These are phyloP conservation scores for Gossypium gossypioides DNA, from an alignment of 441 rosid species.

Conservation along the genomic window DNA sequence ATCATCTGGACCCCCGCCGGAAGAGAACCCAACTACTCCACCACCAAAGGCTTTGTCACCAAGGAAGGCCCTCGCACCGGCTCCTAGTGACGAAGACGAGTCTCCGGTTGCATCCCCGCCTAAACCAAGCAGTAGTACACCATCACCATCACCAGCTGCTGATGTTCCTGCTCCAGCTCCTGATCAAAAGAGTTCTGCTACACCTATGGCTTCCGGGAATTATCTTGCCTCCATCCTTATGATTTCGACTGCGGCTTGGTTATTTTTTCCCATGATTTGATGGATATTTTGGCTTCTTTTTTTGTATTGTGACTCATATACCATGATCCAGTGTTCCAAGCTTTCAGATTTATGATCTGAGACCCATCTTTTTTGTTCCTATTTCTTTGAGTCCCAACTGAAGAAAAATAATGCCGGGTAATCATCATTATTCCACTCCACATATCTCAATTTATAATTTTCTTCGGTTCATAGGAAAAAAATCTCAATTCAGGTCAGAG, in stretches of 20 bases:
- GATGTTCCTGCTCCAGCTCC: conserved; percentile 14
- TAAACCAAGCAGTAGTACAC: background rate
- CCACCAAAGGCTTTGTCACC: background rate
- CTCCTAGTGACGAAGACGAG: background rate
- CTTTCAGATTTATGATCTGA: background rate
- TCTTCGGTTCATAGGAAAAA: no score
- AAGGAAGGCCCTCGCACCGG: background rate
- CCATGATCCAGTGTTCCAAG: background rate
- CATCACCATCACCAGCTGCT: background rate
- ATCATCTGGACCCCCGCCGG: background rate
- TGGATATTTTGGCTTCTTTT: background rate
- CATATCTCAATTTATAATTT: background rate
- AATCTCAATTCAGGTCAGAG: no score
- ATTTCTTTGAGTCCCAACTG: background rate
- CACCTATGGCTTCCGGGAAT: background rate
- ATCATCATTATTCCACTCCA: background rate
- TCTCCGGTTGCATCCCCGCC: background rate
- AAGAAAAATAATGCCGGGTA: background rate
- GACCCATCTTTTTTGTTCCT: background rate
- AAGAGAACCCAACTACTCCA: background rate
- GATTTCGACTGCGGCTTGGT: background rate
- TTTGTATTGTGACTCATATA: background rate
- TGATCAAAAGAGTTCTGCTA: background rate
- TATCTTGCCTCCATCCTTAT: background rate
- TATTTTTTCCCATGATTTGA: background rate